Percentiles rank a stretch among this genome's conserved stretches.
phyloP scores from a whole-genome alignment of 805 yeast genomes.

The Saccharomyces mikatae region DNA sequence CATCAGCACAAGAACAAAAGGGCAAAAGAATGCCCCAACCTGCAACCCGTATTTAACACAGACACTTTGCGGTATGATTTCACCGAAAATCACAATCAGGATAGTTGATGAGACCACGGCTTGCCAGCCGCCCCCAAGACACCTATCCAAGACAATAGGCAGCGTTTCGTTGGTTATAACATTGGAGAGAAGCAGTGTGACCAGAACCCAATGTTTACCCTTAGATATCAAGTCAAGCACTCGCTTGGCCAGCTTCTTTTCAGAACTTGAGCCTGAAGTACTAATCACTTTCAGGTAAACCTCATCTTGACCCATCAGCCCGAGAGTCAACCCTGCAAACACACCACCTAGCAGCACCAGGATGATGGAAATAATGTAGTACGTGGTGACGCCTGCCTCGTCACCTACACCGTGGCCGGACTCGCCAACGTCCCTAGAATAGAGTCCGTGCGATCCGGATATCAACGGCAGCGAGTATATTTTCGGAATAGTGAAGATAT shows the following conservation, averaged over 20 bases:
- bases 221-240: conserved; percentile 65
- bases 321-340: conserved; percentile 92
- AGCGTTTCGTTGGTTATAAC: conserved; percentile 91
- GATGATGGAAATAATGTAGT: conserved; percentile 45
- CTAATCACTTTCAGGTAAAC: conserved; percentile 86
- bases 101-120: conserved; percentile 93
- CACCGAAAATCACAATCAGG: conserved; percentile 89
- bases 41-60: conserved; percentile 90
- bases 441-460: background rate
- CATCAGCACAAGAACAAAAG: conserved; percentile 80
- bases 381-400: conserved; percentile 37
- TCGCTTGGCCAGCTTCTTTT: conserved; percentile 58
- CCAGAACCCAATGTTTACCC: conserved; percentile 95
- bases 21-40: conserved; percentile 84
- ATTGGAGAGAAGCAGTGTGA: conserved; percentile 74
- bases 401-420: background rate
- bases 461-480: conserved; percentile 3
- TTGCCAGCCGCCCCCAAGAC: conserved; percentile 95
- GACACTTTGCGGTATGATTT: conserved; percentile 88
- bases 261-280: conserved; percentile 69
- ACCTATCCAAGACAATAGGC: conserved; percentile 87
- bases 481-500: background rate
- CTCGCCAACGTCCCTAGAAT: background rate
- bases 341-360: conserved; percentile 76
- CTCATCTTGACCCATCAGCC: conserved; percentile 97